Base-by-base conservation (phyloP, 768 basidiomycete genomes). In the Amanita fuliginea region DNA sequence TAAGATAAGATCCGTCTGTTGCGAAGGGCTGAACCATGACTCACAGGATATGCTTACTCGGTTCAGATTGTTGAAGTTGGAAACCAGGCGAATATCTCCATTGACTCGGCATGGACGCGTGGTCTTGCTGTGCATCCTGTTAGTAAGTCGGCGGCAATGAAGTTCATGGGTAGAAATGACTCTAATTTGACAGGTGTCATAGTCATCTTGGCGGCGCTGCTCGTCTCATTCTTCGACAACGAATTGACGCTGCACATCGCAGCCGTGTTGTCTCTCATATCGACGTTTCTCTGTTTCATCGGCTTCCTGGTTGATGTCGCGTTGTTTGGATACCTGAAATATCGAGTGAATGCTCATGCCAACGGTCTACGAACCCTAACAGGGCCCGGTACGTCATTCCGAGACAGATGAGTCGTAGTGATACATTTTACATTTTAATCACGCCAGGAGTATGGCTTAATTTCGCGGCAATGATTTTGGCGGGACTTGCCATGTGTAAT, bases 231-330 rank as follows among this genome's bases (percentile, higher is more conserved):
- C 46, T 83, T 80, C 19, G 71, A 74, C 33, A 78, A 81, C 51
- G 52, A 64, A 34, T 75, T 71, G 7, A 67, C 84, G 26, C 73
- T 77, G 14, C 74, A 88, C 33, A 53, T 83, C 45, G 82, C 86
- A 2, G 71, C 84, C 18, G 58, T 85, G 21, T 60, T 77, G n/a
- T 72, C 86, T 10, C 85, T 86, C 73, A 68, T 88, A 47, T 84
- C 83, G 6, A 81, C 83, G 0, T 53, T 74, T 18, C 60, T 90
- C 39, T 77, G 85, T 2, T 66, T 88, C 49, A 76, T 88, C 53
- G 80, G 85, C 1, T 86, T 90, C 58, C 75, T 76, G 36, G 77
- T 85, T 61, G 86, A 91, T 61, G 81, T 89, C 52, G 82, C 84
- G 11, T 75, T 91, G 26, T 83, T 69, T 57, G 79, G 69, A 3